Evolutionary conservation across 2,329 filamentous ascomycete species (phyloP), one percentile per base, ranked within the genome.

Genomic region (Aspergillus ibericus): DNA sequence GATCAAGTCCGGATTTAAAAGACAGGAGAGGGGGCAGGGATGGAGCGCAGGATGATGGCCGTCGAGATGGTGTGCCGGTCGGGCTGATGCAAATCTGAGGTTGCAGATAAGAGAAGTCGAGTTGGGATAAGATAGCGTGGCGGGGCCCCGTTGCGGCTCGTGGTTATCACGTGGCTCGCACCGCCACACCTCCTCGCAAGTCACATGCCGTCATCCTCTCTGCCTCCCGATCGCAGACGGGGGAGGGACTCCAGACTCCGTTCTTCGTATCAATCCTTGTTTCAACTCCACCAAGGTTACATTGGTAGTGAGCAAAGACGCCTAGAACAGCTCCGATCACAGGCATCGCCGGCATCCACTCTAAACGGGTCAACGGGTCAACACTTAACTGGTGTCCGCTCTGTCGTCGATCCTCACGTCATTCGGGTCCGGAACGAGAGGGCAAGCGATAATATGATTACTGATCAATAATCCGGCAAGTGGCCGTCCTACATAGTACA

Each of bases 381-480:
- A 40, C 42, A 35, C 54, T 40, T 56, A 50, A 34, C 27, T 52
- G 55, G 38, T 42, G 46, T 42, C 34, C 47, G 38, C 49, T 42
- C 47, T 25, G 16, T 48, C 18, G 56, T 40, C 50, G 56, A 58
- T 58, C 56, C 22, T 58, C 56, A 53, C 50, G 56, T 49, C 56
- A 54, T 40, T 32, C 32, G 50, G 16, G 9, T 32, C 16, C 51
- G 51, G 51, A 32, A 34, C 36, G 15, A 18, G n/a, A 27, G 12
- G 50, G 16, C 35, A 53, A 42, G 35, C 50, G 35, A 53, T 53
- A 20, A 35, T 15, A 22, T 35, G 22, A 18, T 40, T 16, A 53
- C 44, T 53, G 51, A 38, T 25, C 44, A n/a, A 22, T 18, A 25
- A 29, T 16, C 44, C 16, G 44, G 25, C 44, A 48, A 29, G 44